A percentile compares a stretch with the other conserved stretches of the same genome.
These are phyloP conservation scores for Craterostigma plantagineum DNA, from an alignment of 257 asterid species.

Conservation along the genomic window DNA sequence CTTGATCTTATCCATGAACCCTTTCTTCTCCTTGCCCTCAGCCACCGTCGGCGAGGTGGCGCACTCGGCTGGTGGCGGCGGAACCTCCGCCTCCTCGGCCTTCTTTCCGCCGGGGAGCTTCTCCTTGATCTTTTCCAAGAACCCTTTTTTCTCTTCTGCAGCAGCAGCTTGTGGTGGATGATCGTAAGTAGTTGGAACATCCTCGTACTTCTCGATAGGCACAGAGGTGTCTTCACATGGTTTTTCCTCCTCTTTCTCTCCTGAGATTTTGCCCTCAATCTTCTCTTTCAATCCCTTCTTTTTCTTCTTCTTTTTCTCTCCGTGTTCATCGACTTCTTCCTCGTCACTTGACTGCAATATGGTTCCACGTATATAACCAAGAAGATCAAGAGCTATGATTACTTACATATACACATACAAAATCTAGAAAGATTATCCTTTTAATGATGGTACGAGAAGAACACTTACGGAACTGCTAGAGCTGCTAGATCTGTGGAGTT, in stretches of 20 bases:
- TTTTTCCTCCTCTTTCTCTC: conserved; percentile 24
- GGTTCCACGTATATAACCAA: too few relatives aligned
- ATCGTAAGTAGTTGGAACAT: conserved; percentile 33
- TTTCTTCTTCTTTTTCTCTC: conserved; percentile 41
- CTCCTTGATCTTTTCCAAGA: too few relatives aligned
- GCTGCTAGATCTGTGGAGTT: conserved; percentile 33
- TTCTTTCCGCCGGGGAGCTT: conserved; percentile 65
- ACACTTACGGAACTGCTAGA: conserved; percentile 85
- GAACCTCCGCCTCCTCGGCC: conserved; percentile 24
- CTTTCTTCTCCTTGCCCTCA: conserved; percentile 50
- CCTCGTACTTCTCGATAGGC: conserved; percentile 17
- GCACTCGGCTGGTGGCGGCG: conserved; percentile 15
- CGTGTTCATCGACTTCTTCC: conserved; percentile 38
- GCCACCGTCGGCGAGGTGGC: conserved; percentile 14
- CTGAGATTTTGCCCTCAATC: conserved; percentile 30
- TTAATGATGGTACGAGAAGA: too few relatives aligned
- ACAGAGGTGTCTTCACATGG: not conserved
- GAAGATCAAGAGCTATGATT: too few relatives aligned
- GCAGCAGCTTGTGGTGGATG: conserved; percentile 64
- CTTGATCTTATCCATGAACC: conserved; percentile 81
- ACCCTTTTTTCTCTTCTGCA: too few relatives aligned
- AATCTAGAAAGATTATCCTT: too few relatives aligned
- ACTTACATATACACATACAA: too few relatives aligned
- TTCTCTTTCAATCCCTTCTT: conserved; percentile 62
- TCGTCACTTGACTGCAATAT: conserved; percentile 78